Conservation (phyloP, 164 flowering plant genomes). For the Pachysandra terminalis region DNA sequence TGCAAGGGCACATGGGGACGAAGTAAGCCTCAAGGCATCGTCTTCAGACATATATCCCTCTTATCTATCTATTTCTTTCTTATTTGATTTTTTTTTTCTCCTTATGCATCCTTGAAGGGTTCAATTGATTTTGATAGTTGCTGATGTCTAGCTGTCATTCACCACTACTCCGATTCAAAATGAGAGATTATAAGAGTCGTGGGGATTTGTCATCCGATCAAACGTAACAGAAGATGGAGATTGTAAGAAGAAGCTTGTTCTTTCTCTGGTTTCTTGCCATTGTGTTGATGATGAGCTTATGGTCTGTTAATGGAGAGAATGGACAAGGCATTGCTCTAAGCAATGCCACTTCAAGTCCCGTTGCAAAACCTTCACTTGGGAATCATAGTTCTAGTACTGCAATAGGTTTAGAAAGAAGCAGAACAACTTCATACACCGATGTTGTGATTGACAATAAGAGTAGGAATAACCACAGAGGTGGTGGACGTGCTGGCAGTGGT, state of each 20-base stretch:
- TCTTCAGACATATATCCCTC: too few relatives aligned
- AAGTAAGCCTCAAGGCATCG: constrained; percentile 16
- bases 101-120: constrained; percentile 1
- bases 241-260: constrained; percentile 10
- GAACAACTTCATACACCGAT: constrained; percentile 12
- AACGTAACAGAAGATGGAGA: constrained; percentile 8
- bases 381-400: neutral
- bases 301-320: constrained; percentile 10
- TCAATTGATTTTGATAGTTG: neutral
- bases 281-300: neutral
- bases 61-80: too few relatives aligned
- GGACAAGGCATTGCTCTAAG: constrained; percentile 4
- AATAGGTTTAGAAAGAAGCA: neutral
- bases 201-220: neutral
- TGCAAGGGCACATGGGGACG: constrained; percentile 24
- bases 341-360: constrained; percentile 4
- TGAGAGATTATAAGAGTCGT: neutral
- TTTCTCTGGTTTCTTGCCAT: constrained; percentile 14
- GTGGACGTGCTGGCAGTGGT: constrained; percentile 5
- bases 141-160: constrained; percentile 5
- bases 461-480: neutral
- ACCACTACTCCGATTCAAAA: neutral
- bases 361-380: constrained; percentile 1
- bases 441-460: constrained; percentile 20
- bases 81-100: neutral